Base-by-base conservation (phyloP, 306 rosid genomes). In the Sechiopsis laciniata region DNA sequence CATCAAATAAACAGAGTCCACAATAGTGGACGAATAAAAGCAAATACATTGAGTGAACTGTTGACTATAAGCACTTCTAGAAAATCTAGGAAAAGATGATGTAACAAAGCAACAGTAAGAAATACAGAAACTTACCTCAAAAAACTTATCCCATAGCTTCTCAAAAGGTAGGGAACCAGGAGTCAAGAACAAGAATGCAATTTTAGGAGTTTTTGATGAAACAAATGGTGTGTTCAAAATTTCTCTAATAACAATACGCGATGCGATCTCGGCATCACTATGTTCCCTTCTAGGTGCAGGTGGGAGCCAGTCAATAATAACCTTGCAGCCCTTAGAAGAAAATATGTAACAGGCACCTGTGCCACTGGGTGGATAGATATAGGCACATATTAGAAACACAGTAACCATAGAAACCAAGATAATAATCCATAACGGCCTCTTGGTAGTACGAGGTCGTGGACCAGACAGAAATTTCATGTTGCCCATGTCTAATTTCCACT, bases 171-270 rank as follows among this genome's bases (percentile, higher is more conserved):
- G 80, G 16, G 96, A 87, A 78, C 88, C 87, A 7, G 93, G 96
- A 20, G 91, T 87, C 85, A 95, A 74, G 85, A 95, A 95, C 97
- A 95, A 85, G 83, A 95, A 95, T 15, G 97, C 99, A 81, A 95
- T n/a, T 84, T 95, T 95, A 0, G 95, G 84, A 60, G 48, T 84
- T 69, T 84, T 79, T 0, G 88, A 73, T 64, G 75, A 75, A 71
- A 68, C 16, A 42, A 90, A 60, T 11, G 83, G 83, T 1, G 89
- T 73, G 51, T 76, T 89, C 85, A 95, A 79, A 79, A 95, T 84
- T 74, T 95, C 97, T 74, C 73, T 87, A 77, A 85, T 82, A 72
- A 95, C 97, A 76, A 78, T 87, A 64, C 77, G 96, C 0, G 97
- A 77, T 15, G 99, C 95, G 45, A 87, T 82, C 88, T 95, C 99